These are phyloP conservation scores for Cenchrus americanus DNA, from an alignment of 176 grass and related monocot species.

Conservation along the genomic window DNA sequence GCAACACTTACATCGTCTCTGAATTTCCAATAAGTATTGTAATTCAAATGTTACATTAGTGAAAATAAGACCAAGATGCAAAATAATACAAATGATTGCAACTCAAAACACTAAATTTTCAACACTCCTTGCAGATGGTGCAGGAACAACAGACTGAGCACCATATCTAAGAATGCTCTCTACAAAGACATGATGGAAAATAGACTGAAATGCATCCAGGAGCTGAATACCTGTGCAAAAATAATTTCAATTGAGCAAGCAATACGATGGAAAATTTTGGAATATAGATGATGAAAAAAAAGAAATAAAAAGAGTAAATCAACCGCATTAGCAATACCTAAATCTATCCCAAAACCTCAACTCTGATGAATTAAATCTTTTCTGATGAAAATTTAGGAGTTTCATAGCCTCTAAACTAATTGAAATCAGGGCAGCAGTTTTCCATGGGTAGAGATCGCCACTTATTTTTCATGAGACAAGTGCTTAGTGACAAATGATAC, in stretches of 20 bases:
- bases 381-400: no score
- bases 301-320: no score
- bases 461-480: no score
- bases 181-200: constrained; percentile 84
- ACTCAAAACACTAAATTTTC: constrained; percentile 48
- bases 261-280: background rate
- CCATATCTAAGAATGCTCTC: constrained; percentile 99
- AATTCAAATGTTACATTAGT: constrained; percentile 24
- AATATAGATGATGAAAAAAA: no score
- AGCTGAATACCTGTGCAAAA: constrained; percentile 79
- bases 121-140: constrained; percentile 70
- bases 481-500: no score
- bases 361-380: no score
- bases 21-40: constrained; percentile 85
- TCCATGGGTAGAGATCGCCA: no score
- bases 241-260: constrained; percentile 1
- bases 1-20: constrained; percentile 79
- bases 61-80: background rate
- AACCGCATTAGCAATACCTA: no score
- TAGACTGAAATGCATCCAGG: constrained; percentile 79
- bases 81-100: background rate
- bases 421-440: no score
- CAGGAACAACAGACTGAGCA: constrained; percentile 83
- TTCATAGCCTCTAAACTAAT: no score
- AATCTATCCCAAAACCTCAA: no score